Conservation (phyloP, 352 stramenopile genomes). For the Saprolegnia parasitica region DNA sequence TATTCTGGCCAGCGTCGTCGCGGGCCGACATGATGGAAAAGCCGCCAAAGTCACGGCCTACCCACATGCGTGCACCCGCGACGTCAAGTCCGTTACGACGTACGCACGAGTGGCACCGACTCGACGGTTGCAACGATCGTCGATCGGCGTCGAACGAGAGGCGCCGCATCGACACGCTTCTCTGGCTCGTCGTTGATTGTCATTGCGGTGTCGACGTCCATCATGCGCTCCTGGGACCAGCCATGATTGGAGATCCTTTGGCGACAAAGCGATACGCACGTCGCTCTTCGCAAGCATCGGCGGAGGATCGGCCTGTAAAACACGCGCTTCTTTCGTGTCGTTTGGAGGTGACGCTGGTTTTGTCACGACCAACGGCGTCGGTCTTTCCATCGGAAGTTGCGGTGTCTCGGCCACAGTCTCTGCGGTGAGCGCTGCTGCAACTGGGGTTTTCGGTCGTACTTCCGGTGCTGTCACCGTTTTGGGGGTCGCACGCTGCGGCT, state of each 20-base stretch:
- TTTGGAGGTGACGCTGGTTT: too few species aligned
- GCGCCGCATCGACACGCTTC: too few species aligned
- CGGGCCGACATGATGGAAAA: conserved; percentile 23
- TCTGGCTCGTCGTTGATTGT: not conserved
- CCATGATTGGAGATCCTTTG: not conserved
- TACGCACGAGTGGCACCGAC: conserved; percentile 17
- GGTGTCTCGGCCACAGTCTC: too few species aligned
- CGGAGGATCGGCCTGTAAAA: not conserved
- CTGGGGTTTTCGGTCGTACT: too few species aligned
- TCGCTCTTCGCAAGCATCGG: not conserved
- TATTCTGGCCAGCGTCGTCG: not conserved
- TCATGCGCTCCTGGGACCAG: not conserved
- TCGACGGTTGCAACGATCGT: not conserved
- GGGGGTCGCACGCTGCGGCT: too few species aligned
- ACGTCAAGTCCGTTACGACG: not conserved
- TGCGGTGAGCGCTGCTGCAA: too few species aligned
- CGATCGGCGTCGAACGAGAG: not conserved
- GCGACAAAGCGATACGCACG: not conserved
- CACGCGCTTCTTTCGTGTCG: too few species aligned
- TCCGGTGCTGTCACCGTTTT: too few species aligned
- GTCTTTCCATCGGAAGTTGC: too few species aligned
- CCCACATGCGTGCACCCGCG: too few species aligned
- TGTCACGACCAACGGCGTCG: too few species aligned
- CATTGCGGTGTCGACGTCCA: not conserved
- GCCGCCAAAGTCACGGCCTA: conserved; percentile 25